These are phyloP conservation scores for Scedosporium dehoogii DNA, from an alignment of 2,329 filamentous ascomycete genomes.

Conservation along the genomic window DNA sequence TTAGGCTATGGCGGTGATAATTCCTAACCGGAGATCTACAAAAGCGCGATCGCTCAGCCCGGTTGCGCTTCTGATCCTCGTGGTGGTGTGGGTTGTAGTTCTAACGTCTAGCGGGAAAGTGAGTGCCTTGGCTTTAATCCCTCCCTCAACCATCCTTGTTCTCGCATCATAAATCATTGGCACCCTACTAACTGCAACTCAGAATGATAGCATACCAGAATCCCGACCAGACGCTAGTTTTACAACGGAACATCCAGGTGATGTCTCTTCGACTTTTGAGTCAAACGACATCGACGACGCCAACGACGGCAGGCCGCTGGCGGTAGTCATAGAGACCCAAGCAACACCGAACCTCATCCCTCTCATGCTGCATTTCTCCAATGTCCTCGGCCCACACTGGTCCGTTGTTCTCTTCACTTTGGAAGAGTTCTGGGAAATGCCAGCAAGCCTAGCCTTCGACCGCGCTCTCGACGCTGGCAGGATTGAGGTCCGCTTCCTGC, in stretches of 20 bases:
- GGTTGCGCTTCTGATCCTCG: background rate
- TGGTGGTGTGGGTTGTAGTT: background rate
- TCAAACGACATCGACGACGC: background rate
- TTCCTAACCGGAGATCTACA: background rate
- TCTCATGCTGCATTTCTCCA: slow-evolving; percentile 27
- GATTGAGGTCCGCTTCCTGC: slow-evolving; percentile 29
- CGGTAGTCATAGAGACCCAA: slow-evolving; percentile 26
- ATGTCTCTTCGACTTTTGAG: background rate
- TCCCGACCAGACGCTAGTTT: background rate
- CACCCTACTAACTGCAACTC: no score
- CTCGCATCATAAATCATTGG: no score
- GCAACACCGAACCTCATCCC: slow-evolving; percentile 20
- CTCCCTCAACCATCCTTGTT: background rate
- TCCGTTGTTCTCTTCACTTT: slow-evolving; percentile 33
- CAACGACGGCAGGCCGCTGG: slow-evolving; percentile 9
- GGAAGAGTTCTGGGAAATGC: slow-evolving; percentile 15
- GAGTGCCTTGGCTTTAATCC: background rate
- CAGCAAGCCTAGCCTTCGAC: slow-evolving; percentile 21
- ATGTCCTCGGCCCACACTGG: slow-evolving; percentile 31
- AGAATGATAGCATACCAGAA: no score
- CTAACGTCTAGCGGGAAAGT: background rate
- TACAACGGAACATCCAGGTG: background rate
- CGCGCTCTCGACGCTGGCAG: slow-evolving; percentile 22
- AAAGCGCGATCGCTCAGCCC: background rate
- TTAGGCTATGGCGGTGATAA: background rate